Base-by-base conservation (phyloP, 2,329 filamentous ascomycete species). In the Rugonectria rugulosa region DNA sequence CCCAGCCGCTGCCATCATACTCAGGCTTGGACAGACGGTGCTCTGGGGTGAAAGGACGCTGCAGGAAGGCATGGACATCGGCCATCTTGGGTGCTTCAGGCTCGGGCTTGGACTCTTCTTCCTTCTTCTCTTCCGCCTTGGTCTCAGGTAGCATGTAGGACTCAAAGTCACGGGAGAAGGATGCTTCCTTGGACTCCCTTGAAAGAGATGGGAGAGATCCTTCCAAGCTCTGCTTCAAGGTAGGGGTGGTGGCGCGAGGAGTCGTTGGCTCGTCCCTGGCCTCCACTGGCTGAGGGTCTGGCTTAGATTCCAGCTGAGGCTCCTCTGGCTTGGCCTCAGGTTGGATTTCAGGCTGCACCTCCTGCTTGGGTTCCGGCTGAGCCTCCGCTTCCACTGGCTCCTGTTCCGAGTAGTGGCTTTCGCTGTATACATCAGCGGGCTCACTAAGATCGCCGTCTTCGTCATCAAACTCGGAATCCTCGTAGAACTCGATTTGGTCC, bases 1-100 rank as follows among this genome's bases (percentile, higher is more conserved):
- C 83, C 82, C 85, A 84, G 47, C 85, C 81, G 53, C 84, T 78
- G 54, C 88, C 82, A 65, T 88, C 80, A 68, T 90, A 88, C 55
- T 86, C 84, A 23, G 79, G 85, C 73, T 81, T 90, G 32, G 83
- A 81, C 11, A 82, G 68, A 10, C 68, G 70, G 53, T 77, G 73
- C 27, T 80, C 76, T 2, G 84, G 84, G 1, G 83, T 86, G 26
- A 70, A 70, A 1, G 81, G 77, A 12, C 80, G 72, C 58, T 77
- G 69, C n/a, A 68, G 45, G 34, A 72, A 69, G 14, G 72, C 68
- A n/a, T 72, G 72, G 4, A 71, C 65, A 36, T 76, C 73, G 0
- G 72, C 63, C 68, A 73, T 73, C 65, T 71, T 75, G 42, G 54
- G 71, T 3, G 66, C 58, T 19, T 57, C 62, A 37, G 72, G 50